Percentiles rank a stretch among this genome's conserved stretches.
phyloP scores from a whole-genome alignment of 176 grass and related monocot genomes.

The Cenchrus americanus region DNA sequence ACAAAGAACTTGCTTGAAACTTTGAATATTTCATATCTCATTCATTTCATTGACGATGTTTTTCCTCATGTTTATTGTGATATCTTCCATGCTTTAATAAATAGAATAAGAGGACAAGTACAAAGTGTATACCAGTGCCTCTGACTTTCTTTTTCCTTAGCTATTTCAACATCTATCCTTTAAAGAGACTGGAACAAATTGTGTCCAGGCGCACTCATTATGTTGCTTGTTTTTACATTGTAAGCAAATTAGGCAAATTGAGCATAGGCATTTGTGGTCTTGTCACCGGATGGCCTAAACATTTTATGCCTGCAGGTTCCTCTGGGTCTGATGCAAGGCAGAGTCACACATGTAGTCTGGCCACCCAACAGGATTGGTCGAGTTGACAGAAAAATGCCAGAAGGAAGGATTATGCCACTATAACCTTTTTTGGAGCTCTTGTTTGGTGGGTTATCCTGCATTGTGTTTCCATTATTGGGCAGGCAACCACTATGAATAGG shows the following conservation, averaged over 20 bases:
- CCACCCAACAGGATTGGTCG: slow-evolving; percentile 62
- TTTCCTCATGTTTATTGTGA: neutral
- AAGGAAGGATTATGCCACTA: slow-evolving; percentile 48
- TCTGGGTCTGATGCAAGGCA: slow-evolving; percentile 65
- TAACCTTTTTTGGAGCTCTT: slow-evolving; percentile 20
- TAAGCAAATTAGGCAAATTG: neutral
- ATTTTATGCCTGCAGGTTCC: slow-evolving; percentile 58
- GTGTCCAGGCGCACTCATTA: neutral
- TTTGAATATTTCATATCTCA: neutral
- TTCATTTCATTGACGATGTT: neutral
- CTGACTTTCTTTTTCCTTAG: neutral
- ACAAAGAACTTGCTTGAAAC: neutral
- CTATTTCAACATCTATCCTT: neutral
- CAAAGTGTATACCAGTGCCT: neutral
- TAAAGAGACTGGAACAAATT: neutral
- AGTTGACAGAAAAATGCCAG: slow-evolving; percentile 53
- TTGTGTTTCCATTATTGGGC: neutral
- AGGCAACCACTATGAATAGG: neutral
- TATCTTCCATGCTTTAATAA: neutral
- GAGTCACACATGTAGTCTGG: slow-evolving; percentile 71
- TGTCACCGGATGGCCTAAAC: neutral
- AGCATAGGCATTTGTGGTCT: neutral
- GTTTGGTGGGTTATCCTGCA: slow-evolving; percentile 19
- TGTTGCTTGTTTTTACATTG: neutral
- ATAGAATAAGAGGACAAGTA: neutral